Evolutionary conservation across 2,329 filamentous ascomycete genomes (phyloP).

Genomic region (Colletotrichum lindemuthianum): DNA sequence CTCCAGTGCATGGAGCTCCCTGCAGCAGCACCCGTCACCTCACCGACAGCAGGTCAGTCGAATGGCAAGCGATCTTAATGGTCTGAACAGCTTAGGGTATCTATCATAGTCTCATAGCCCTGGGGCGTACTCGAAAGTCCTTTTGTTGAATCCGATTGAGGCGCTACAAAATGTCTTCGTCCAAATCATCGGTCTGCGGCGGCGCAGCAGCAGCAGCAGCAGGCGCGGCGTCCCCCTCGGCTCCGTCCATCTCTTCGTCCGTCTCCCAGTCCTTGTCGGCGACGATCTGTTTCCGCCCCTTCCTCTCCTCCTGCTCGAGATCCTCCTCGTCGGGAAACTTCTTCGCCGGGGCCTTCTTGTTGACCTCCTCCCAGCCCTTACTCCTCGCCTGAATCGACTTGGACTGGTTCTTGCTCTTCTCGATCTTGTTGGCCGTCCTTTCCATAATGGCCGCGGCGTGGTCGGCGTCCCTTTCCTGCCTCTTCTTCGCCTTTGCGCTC

Average conservation of each 20-base stretch:
- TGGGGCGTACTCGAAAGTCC: slow-evolving; percentile 21
- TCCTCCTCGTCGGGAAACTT: slow-evolving; percentile 39
- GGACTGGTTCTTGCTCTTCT: slow-evolving; percentile 63
- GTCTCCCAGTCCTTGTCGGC: slow-evolving; percentile 42
- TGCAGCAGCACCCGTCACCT: too few species aligned
- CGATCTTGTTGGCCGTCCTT: slow-evolving; percentile 65
- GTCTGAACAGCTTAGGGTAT: slow-evolving; percentile 23
- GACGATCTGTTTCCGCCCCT: slow-evolving; percentile 36
- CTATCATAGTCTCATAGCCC: slow-evolving; percentile 36
- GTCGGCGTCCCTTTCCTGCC: slow-evolving; percentile 67
- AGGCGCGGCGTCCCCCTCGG: slow-evolving; percentile 23
- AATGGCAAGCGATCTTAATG: not conserved
- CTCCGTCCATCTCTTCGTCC: slow-evolving; percentile 50
- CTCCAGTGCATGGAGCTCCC: not conserved
- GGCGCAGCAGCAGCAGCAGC: not conserved
- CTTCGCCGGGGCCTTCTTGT: slow-evolving; percentile 46
- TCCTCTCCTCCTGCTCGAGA: slow-evolving; percentile 37
- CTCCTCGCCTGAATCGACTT: slow-evolving; percentile 58
- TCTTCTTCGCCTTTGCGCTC: slow-evolving; percentile 64
- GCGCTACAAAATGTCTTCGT: slow-evolving; percentile 36
- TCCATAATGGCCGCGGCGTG: slow-evolving; percentile 69
- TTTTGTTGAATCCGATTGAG: slow-evolving; percentile 7
- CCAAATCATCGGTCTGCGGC: slow-evolving; percentile 28
- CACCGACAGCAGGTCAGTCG: too few species aligned
- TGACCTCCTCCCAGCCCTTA: slow-evolving; percentile 69